Percentiles rank a stretch among this genome's conserved stretches.
phyloP scores from a whole-genome alignment of 805 yeast species.

The Sugiyamaella chiloensis region DNA sequence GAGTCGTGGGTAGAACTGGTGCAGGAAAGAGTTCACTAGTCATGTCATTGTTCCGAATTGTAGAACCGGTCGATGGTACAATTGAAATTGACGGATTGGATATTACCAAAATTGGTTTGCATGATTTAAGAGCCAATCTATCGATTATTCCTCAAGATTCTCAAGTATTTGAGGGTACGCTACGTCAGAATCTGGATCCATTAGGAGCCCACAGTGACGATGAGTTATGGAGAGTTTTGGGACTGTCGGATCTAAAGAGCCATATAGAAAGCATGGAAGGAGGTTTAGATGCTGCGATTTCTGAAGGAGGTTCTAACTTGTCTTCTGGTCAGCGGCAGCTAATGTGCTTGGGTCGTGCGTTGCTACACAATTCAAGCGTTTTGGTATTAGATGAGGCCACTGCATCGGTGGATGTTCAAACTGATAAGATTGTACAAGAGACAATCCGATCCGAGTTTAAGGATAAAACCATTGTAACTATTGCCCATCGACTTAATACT shows the following conservation, averaged over 20 bases:
- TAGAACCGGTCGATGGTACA: conserved; percentile 49
- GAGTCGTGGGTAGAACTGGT: conserved; percentile 89
- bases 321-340: conserved; percentile 83
- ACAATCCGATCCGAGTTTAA: conserved; percentile 66
- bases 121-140: conserved; percentile 53
- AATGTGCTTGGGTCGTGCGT: conserved; percentile 73
- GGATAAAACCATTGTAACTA: conserved; percentile 72
- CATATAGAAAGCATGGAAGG: conserved; percentile 43
- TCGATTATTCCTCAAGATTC: conserved; percentile 72
- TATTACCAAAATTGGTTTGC: conserved; percentile 49
- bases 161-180: conserved; percentile 59
- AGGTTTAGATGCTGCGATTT: conserved; percentile 50
- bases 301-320: conserved; percentile 73
- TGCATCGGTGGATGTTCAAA: conserved; percentile 78
- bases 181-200: conserved; percentile 63
- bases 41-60: conserved; percentile 63
- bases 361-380: conserved; percentile 63
- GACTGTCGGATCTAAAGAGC: conserved; percentile 51
- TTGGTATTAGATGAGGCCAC: conserved; percentile 77
- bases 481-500: conserved; percentile 81
- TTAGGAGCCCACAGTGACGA: conserved; percentile 48
- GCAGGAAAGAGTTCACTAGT: conserved; percentile 83
- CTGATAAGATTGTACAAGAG: conserved; percentile 70
- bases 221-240: conserved; percentile 55
- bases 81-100: conserved; percentile 57